Base-by-base conservation (phyloP, 352 stramenopile genomes). In the Phytophthora rubi region DNA sequence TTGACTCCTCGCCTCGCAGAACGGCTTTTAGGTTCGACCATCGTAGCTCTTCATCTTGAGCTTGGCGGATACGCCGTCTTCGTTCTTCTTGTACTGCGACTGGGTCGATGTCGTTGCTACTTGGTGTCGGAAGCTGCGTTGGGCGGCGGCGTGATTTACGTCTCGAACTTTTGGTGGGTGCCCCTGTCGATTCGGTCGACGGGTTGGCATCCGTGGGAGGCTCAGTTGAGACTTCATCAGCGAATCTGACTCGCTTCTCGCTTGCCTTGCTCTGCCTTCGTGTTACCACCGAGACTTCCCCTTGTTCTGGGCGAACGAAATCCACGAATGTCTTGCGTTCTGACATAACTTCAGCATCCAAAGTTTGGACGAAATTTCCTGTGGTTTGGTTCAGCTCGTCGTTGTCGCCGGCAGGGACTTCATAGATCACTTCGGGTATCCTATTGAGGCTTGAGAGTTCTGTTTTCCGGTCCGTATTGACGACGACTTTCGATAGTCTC, bases 401-500 rank as follows among this genome's bases (percentile, higher is more conserved):
- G 9, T n/a, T 26, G 16, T 30, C 16, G 12, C 13, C 49, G 21
- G 5, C 4, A 18, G 26, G 15, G 26, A 30, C 26, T 6, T 30
- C 52, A 3, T 58, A 45, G 16, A 58, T 23, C 6, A 58, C 52
- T n/a, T 58, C 52, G 2, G 28, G 28, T 4, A 58, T 58, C 16
- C 16, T 10, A 12, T 58, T 58, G 3, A 58, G 28, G 5, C 23
- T 13, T 7, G 4, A 8, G 5, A 45, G 30, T 9, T 58, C 30
- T 3, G 8, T 2, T 2, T 44, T 42, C 16, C 30, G 28, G 6
- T 13, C 30, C 15, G 44, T 28, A 28, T 4, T 45, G 10, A 44
- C 6, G 2, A 58, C n/a, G 2, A 45, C 52, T 28, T 44, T 23
- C 9, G 18, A 49, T 12, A 21, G 10, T 13, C 49, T 60, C 0